Evolutionary conservation across 176 grass and related monocot species (phyloP), one percentile per base, ranked within the genome.

Genomic region (Aegilops sharonensis): DNA sequence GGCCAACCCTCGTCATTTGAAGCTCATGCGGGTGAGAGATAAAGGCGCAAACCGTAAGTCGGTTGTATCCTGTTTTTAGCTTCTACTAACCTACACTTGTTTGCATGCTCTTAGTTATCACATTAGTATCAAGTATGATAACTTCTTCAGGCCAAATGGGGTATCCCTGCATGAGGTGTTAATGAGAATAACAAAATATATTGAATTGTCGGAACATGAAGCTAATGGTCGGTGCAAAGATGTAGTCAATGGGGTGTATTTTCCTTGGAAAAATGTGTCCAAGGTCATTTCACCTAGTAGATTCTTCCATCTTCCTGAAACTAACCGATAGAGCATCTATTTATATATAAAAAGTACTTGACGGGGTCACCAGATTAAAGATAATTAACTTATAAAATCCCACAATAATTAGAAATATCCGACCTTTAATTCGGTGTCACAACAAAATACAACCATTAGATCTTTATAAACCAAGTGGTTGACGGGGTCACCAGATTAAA

Each of bases 1-100:
- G 93, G 90, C 95, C 42, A 98, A 93, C 70, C 95, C 17, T 98
- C 93, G 39, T 91, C 88, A 74, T 98, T 98, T 78, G 95, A 95
- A 88, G 93, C 93, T 85, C 93, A 94, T 92, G 93, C 93, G 29
- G 91, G 95, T 81, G 91, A 89, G 75, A 10, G 9, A 42, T 42
- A 42, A 42, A 42, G 40, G 40, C 91, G 93, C 43, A 98, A 98
- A 90, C 95, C 93, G 90, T 95, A 91, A 90, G 93, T 94, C 68
- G 48, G n/a, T 71, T 11, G 24, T 85, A 12, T 71, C 63, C 50
- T 86, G 7, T 87, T 36, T 42, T 60, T 78, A 35, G 81, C 21
- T 79, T 84, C 60, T 39, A 34, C 17, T 4, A 47, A 30, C 65
- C 36, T 18, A 57, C 31, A 37, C 31, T 60, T 87, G 56, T 50